Evolutionary conservation across 495 filamentous ascomycete species (phyloP), one percentile per base, ranked within the genome.

Genomic region (Penicillium pulvis): DNA sequence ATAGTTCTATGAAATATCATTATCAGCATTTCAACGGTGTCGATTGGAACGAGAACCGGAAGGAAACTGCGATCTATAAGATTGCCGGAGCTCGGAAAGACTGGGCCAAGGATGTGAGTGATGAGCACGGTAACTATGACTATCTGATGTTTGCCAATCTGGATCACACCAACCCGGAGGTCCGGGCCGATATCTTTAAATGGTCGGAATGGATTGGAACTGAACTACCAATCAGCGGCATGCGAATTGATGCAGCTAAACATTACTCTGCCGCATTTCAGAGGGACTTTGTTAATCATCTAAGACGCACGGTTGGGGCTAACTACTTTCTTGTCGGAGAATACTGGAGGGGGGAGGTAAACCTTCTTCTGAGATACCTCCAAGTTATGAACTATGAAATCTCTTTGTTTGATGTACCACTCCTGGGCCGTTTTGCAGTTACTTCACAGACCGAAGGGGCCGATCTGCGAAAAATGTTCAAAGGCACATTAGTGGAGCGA

Each of bases 201-300:
- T 91, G 88, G 89, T 86, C 81, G 0, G 70, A 79, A 26, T 92
- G 89, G 88, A 74, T 92, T 51, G 77, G 75, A 4, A 73, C 78
- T 7, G 73, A 88, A 59, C 55, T 88, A 0, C 79, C 82, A 9
- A 71, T 91, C 30, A 78, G 78, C 59, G 89, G 89, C 4, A 86
- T 92, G 61, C 77, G 88, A 39, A 81, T 91, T 23, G 88, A 92
- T 67, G 88, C 88, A 26, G 82, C 85, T 9, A 87, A 89, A 68
- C 89, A 92, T 70, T 90, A 85, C 67, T 86, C 83, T 19, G 81
- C 82, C 57, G 74, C 77, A 4, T 91, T 90, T 63, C 80, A 88
- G 23, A 77, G 74, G 33, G 75, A 83, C 11, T 87, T 90, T 62
- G 79, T 89, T 26, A 63, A 70, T 16, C 70, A 79, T 50, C 58